A percentile compares a stretch with the other conserved stretches of the same genome.
Evolutionary conservation across 2,329 filamentous ascomycete species (phyloP).

Genomic region (Aspergillus caelatus): DNA sequence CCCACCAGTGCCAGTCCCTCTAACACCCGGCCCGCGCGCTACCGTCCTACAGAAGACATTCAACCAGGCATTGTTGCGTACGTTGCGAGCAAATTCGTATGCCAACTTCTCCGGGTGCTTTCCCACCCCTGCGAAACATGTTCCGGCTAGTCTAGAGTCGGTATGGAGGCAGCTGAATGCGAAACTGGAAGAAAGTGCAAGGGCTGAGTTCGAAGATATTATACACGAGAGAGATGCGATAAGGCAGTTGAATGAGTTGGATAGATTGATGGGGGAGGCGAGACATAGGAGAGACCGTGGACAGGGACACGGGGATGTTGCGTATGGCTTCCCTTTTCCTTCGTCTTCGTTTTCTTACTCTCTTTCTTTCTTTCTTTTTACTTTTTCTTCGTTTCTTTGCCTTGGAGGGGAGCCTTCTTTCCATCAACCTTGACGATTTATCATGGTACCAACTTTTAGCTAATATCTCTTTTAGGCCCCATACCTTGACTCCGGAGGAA

Average conservation of each 20-base stretch:
- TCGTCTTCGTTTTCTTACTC: not conserved
- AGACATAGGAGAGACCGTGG: conserved; percentile 53
- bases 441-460: not conserved
- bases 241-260: conserved; percentile 61
- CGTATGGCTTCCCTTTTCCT: conserved; percentile 46
- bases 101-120: conserved; percentile 66
- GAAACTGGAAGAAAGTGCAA: conserved; percentile 60
- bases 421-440: not conserved
- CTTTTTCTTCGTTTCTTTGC: not conserved
- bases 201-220: conserved; percentile 64
- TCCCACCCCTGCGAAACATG: conserved; percentile 62
- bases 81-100: conserved; percentile 63
- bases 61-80: conserved; percentile 60
- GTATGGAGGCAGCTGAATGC: conserved; percentile 62
- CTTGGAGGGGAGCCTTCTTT: not conserved
- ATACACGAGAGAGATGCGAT: conserved; percentile 60
- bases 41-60: conserved; percentile 63
- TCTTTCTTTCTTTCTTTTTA: not conserved
- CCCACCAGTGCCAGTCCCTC: conserved; percentile 55
- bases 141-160: conserved; percentile 58
- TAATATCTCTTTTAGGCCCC: conserved; percentile 48
- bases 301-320: conserved; percentile 43
- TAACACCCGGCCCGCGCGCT: conserved; percentile 62
- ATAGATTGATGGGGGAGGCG: conserved; percentile 62
- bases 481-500: conserved; percentile 59